Base-by-base conservation (phyloP, 345 rosid species). In the Rhodamnia rubescens region DNA sequence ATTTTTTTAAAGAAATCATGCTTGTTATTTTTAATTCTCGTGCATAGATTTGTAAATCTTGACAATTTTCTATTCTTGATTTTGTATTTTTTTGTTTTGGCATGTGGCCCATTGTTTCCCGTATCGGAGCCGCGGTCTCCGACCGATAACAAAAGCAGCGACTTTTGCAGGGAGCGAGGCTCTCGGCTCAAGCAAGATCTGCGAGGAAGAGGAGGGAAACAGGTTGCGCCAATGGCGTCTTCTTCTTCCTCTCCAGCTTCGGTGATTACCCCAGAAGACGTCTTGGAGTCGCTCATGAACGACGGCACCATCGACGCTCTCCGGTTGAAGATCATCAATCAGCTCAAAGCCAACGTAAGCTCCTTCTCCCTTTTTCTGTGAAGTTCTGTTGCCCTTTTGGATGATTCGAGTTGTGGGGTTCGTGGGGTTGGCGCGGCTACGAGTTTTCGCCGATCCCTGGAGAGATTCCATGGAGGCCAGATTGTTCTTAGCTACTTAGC, bases 261-360 rank as follows among this genome's bases (percentile, higher is more conserved):
- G 21, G 93, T 96, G 80, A 92, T 96, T 59, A 90, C 91, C 83
- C 98, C 98, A 64, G 98, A 94, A 88, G 96, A 96, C 86, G 96
- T 94, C 54, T 89, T 96, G 74, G 98, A 94, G 89, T 92, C 95
- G 24, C 92, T 94, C 74, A 94, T 94, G 98, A 96, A 96, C 87
- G 98, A 96, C 88, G 98, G 98, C 4, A 92, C 98, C 36, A 92
- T 96, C 87, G 98, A 96, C 86, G 87, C 96, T 84, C 94, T 96
- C 69, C 92, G 98, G 82, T 90, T 93, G 87, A 94, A 94, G 90
- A 94, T 96, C 90, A 94, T 96, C 86, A 94, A 94, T 85, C 96
- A 96, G 93, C 96, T 96, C 86, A 95, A 95, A 92, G 95, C 98
- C 89, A 95, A 96, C 89, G 98, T 94, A 90, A 88, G 83, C 81